Conservation (phyloP, 1,284 basidiomycete species). For the Apiotrichum gracile region DNA sequence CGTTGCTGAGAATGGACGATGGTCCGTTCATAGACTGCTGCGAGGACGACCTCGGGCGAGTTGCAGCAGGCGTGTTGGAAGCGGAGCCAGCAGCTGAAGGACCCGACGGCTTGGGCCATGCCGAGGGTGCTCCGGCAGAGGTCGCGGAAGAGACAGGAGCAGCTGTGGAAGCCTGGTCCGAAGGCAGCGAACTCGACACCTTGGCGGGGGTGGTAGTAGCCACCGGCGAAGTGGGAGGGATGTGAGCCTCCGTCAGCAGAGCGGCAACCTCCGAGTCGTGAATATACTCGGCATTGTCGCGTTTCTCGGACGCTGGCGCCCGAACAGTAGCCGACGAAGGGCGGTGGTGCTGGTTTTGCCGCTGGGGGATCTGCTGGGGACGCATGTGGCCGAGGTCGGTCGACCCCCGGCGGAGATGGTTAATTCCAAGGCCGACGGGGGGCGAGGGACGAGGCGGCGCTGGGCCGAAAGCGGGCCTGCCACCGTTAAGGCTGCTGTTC, state of each 20-base stretch:
- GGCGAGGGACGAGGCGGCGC: background rate
- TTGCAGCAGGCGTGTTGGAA: too few relatives aligned
- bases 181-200: too few relatives aligned
- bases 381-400: too few relatives aligned
- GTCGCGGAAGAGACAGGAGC: background rate
- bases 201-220: too few relatives aligned
- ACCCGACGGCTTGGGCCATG: too few relatives aligned
- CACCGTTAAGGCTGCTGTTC: too few relatives aligned
- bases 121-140: background rate
- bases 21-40: too few relatives aligned
- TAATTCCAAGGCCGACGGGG: background rate
- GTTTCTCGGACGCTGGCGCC: background rate
- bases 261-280: constrained; percentile 4
- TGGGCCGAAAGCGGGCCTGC: background rate
- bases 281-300: constrained; percentile 2
- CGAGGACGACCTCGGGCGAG: too few relatives aligned
- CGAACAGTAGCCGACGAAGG: background rate
- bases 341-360: background rate
- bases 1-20: background rate
- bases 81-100: too few relatives aligned
- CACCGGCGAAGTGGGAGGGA: background rate
- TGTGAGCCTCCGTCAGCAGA: background rate
- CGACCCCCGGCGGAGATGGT: background rate
- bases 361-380: background rate
- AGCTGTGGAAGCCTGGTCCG: too few relatives aligned